Conservation (phyloP, 2,329 filamentous ascomycete genomes). For the Phialophora macrospora region DNA sequence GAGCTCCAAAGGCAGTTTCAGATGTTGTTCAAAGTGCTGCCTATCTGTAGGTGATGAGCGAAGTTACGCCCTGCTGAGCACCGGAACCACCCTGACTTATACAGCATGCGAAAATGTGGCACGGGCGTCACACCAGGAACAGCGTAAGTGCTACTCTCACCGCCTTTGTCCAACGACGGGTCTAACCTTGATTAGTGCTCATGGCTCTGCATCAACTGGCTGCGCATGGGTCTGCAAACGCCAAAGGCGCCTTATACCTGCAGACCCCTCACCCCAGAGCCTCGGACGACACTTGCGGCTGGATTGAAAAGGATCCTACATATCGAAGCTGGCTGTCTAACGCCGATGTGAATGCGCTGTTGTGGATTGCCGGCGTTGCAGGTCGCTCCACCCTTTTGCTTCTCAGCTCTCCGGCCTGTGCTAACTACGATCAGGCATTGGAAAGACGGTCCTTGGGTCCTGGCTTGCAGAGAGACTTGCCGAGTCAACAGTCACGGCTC, state of each 20-base stretch:
- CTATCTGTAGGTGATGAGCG: not conserved
- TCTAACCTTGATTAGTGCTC: not conserved
- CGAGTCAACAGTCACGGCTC: not conserved
- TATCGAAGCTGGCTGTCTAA: not conserved
- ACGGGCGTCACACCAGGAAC: not conserved
- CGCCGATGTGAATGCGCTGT: not conserved
- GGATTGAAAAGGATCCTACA: not conserved
- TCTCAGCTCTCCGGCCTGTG: not conserved
- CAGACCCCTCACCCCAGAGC: not conserved
- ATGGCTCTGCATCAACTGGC: not conserved
- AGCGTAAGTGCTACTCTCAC: not conserved
- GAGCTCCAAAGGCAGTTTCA: not conserved
- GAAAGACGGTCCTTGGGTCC: conserved; percentile 5
- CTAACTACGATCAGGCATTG: not conserved
- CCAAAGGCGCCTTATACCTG: not conserved
- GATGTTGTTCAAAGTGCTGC: not conserved
- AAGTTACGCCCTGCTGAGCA: not conserved
- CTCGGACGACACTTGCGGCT: not conserved
- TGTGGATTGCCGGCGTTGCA: not conserved
- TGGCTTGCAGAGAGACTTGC: not conserved
- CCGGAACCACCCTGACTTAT: not conserved
- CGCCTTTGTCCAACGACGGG: not conserved
- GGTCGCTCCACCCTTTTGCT: not conserved
- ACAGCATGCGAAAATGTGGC: not conserved
- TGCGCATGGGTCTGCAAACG: not conserved